These are phyloP conservation scores for Ceratobasidium sp. DNA, from an alignment of 1,284 basidiomycete genomes.

Conservation along the genomic window DNA sequence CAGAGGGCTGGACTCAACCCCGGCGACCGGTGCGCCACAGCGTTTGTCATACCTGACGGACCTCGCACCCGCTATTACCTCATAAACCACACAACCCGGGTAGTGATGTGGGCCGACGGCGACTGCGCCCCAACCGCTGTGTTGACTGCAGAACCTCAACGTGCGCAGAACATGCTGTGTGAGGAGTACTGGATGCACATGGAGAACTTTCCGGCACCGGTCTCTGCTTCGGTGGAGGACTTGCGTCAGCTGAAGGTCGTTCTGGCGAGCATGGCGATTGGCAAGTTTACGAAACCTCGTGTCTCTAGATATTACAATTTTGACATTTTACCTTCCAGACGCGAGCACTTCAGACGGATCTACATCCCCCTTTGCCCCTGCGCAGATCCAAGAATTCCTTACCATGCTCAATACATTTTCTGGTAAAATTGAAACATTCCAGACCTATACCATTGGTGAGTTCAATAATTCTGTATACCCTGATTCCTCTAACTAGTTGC, in stretches of 20 bases:
- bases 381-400: conserved; percentile 10
- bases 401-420: not conserved
- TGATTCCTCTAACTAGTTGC: not conserved
- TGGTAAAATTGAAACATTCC: not conserved
- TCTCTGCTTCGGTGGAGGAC: too few relatives aligned
- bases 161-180: conserved; percentile 8
- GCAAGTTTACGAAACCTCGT: not conserved
- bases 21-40: not conserved
- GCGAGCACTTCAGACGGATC: conserved; percentile 22
- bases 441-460: conserved; percentile 28
- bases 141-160: not conserved
- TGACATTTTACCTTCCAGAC: not conserved
- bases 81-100: not conserved
- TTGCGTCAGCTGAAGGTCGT: too few relatives aligned
- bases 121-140: not conserved
- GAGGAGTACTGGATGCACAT: too few relatives aligned
- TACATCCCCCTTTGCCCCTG: conserved; percentile 2
- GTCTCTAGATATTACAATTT: too few relatives aligned
- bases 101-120: not conserved
- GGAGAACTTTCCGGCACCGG: too few relatives aligned
- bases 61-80: conserved; percentile 11
- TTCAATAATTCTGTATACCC: too few relatives aligned
- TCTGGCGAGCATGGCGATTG: not conserved
- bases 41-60: not conserved
- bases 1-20: not conserved